A percentile compares a stretch with the other conserved stretches of the same genome.
Evolutionary conservation across 1,284 basidiomycete genomes (phyloP).

Genomic region (Peniophora sp.): DNA sequence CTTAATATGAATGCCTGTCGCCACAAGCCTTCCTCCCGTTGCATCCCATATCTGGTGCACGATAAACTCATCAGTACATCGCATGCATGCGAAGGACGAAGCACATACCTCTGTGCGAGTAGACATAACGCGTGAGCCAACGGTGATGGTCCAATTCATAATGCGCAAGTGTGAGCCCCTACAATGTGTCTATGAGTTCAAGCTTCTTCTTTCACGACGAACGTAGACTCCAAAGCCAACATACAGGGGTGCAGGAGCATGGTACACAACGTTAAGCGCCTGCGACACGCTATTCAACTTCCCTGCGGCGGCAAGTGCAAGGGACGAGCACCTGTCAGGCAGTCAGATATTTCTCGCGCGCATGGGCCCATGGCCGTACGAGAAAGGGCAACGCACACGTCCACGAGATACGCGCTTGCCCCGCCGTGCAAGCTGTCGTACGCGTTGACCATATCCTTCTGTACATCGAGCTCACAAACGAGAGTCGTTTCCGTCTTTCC

Average conservation of each 20-base stretch:
- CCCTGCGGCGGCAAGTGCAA: constrained; percentile 29
- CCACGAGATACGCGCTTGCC: constrained; percentile 42
- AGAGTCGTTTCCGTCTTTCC: neutral
- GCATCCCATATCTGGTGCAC: constrained; percentile 52
- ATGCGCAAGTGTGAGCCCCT: constrained; percentile 43
- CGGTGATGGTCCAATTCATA: constrained; percentile 36
- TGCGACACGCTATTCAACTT: constrained; percentile 29
- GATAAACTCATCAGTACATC: no score
- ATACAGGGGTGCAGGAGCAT: constrained; percentile 42
- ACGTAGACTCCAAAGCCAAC: constrained; percentile 18
- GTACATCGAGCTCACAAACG: neutral
- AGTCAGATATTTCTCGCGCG: neutral
- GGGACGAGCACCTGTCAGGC: constrained; percentile 34
- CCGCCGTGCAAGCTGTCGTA: constrained; percentile 41
- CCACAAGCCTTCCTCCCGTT: constrained; percentile 41
- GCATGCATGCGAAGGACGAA: neutral
- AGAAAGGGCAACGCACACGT: constrained; percentile 28
- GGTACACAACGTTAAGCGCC: constrained; percentile 40
- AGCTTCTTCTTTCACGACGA: no score
- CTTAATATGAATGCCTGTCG: constrained; percentile 45
- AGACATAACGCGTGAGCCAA: constrained; percentile 32
- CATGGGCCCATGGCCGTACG: neutral
- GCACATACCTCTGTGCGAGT: constrained; percentile 38
- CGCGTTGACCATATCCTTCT: constrained; percentile 43
- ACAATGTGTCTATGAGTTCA: no score